phyloP scores from a whole-genome alignment of 177 flowering plant genomes.

The Vitis hybrid region DNA sequence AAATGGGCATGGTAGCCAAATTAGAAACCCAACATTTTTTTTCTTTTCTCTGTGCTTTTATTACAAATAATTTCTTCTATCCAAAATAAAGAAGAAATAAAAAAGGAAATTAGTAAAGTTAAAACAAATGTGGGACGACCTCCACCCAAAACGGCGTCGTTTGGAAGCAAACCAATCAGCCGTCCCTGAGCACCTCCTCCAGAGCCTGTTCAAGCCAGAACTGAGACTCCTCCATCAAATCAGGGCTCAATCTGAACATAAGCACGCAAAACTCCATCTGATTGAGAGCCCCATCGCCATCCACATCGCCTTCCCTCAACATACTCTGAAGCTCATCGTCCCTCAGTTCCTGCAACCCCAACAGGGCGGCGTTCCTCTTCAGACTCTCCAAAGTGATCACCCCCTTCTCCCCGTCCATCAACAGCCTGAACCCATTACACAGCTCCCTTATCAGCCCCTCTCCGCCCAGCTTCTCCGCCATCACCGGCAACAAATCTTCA shows the following conservation, averaged over 20 bases:
- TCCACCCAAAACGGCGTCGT: too few relatives aligned
- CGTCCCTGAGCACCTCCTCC: background rate
- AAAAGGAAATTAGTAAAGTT: too few relatives aligned
- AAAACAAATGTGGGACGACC: too few relatives aligned
- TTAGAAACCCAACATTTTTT: too few relatives aligned
- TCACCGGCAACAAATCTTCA: slow-evolving; percentile 22
- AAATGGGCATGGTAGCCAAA: too few relatives aligned
- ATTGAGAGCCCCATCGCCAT: slow-evolving; percentile 29
- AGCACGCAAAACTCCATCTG: slow-evolving; percentile 31
- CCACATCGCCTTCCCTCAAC: slow-evolving; percentile 29
- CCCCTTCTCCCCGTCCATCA: slow-evolving; percentile 27
- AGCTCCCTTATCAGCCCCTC: slow-evolving; percentile 29
- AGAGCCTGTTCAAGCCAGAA: slow-evolving; percentile 5
- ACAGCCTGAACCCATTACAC: slow-evolving; percentile 28
- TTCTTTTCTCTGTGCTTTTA: too few relatives aligned
- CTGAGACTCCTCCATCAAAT: slow-evolving; percentile 19
- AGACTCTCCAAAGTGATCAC: slow-evolving; percentile 31
- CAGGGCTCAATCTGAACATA: slow-evolving; percentile 33
- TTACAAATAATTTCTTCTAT: too few relatives aligned
- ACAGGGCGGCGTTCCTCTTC: slow-evolving; percentile 19
- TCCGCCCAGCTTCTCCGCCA: slow-evolving; percentile 26
- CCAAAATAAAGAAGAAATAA: too few relatives aligned
- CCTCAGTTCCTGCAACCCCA: slow-evolving; percentile 21
- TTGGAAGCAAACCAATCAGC: too few relatives aligned
- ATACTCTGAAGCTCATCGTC: slow-evolving; percentile 25